A percentile compares a stretch with the other conserved stretches of the same genome.
phyloP scores from a whole-genome alignment of 768 basidiomycete species.

The Trametes villosa region DNA sequence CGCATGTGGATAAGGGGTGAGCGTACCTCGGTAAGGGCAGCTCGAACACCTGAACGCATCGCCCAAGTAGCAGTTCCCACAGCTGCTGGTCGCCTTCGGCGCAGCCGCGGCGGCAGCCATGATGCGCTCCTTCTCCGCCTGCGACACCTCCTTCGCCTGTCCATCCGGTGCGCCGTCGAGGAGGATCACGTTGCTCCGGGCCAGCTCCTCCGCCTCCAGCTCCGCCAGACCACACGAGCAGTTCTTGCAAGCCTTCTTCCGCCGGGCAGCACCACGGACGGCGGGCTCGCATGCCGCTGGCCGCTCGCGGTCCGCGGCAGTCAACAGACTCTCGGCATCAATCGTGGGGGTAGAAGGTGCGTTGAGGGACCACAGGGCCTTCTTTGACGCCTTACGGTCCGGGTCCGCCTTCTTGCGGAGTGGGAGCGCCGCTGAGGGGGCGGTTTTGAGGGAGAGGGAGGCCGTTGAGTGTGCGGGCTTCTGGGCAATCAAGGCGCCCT shows the following conservation, averaged over 20 bases:
- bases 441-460: conserved; percentile 49
- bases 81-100: conserved; percentile 92
- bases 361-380: conserved; percentile 85
- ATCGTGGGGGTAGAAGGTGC: conserved; percentile 73
- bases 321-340: conserved; percentile 83
- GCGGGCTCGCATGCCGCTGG: conserved; percentile 81
- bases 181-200: conserved; percentile 63
- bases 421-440: conserved; percentile 42
- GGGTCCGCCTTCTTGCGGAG: conserved; percentile 57
- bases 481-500: conserved; percentile 63
- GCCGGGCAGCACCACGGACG: conserved; percentile 52
- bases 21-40: conserved; percentile 86
- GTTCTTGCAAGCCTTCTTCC: conserved; percentile 93
- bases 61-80: conserved; percentile 96
- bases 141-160: conserved; percentile 57
- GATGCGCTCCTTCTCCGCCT: conserved; percentile 67
- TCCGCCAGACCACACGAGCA: conserved; percentile 97
- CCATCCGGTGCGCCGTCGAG: conserved; percentile 68
- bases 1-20: background rate
- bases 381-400: conserved; percentile 74
- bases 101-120: conserved; percentile 68
- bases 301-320: conserved; percentile 77
- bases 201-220: conserved; percentile 82
- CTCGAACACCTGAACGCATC: conserved; percentile 97
- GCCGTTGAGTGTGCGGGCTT: conserved; percentile 58